Base-by-base conservation (phyloP, 2,329 filamentous ascomycete genomes). In the Sporothrix variecibatus region DNA sequence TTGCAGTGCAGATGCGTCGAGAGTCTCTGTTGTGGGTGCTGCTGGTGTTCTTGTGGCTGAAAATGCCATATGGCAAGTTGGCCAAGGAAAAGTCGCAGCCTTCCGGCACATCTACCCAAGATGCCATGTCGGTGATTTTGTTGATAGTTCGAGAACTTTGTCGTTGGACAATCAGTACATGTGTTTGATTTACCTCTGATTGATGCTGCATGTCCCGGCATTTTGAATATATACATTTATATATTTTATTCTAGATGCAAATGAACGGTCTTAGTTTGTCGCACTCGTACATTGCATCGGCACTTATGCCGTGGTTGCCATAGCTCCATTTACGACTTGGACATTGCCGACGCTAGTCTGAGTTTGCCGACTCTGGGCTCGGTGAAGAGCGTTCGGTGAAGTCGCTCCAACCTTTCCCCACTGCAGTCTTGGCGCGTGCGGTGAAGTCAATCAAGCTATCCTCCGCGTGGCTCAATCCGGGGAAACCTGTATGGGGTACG, bases 81-180 rank as follows among this genome's bases (percentile, higher is more conserved):
- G 51, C 69, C 69, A 71, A 38, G 31, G 69, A 71, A 60, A 71
- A 71, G 53, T 71, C 69, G 34, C 51, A 28, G 34, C 49, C 69
- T 46, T 56, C n/a, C 15, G 51, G 31, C 17, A 71, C 49, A 20
- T 60, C 53, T 12, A 71, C 49, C 69, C 69, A 71, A 15, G 69
- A 71, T 9, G 23, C 64, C 73, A 75, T 74, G 20, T 60, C 28
- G 56, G 8, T 34, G 56, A 12, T 60, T 34, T 60, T 60, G 56
- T 60, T 60, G 56, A 20, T 60, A 12, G 12, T 9, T 60, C 8
- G 56, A 60, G 56, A 60, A 34, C 20, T 3, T 34, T 34, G 26
- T 34, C 26, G 56, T 60, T 28, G 3, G 28, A 60, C 17, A 60
- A 34, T 60, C 56, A 26, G 9, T 60, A 7, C 28, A 34, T 17